phyloP scores from a whole-genome alignment of 164 flowering plant species.

The Malania oleifera region DNA sequence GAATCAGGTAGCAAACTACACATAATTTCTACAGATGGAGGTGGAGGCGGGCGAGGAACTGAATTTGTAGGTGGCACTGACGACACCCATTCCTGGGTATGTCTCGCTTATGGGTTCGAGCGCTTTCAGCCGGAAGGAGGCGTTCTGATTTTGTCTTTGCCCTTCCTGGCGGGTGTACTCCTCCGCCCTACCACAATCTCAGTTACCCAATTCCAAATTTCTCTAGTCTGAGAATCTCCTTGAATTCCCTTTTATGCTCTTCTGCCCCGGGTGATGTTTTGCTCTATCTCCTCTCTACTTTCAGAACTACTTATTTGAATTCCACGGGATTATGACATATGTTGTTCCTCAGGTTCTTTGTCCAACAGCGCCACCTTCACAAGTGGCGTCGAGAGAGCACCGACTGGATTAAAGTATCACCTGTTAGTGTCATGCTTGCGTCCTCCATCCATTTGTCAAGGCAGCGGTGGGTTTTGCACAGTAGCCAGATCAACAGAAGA shows the following conservation, averaged over 20 bases:
- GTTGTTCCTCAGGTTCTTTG: constrained; percentile 2
- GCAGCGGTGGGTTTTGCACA: constrained; percentile 9
- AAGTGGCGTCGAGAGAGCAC: not conserved
- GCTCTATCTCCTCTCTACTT: too few relatives aligned
- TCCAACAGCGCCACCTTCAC: too few relatives aligned
- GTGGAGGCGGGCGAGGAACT: not conserved
- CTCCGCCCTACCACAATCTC: not conserved
- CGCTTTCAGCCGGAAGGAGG: constrained; percentile 6
- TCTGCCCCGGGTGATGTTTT: too few relatives aligned
- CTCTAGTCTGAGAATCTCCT: not conserved
- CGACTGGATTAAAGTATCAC: not conserved
- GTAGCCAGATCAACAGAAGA: not conserved
- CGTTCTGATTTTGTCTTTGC: not conserved
- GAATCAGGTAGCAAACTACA: not conserved
- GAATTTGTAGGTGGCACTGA: not conserved
- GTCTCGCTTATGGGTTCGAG: constrained; percentile 17
- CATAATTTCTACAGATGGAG: too few relatives aligned
- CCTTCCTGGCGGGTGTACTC: not conserved
- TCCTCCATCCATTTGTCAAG: not conserved
- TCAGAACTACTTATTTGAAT: not conserved
- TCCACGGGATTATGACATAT: not conserved
- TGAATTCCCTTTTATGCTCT: not conserved
- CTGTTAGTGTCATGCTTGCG: not conserved
- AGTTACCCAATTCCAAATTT: not conserved
- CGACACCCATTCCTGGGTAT: not conserved